These are phyloP conservation scores for Suhomyces atakaporum DNA, from an alignment of 1,139 yeast genomes.

Conservation along the genomic window DNA sequence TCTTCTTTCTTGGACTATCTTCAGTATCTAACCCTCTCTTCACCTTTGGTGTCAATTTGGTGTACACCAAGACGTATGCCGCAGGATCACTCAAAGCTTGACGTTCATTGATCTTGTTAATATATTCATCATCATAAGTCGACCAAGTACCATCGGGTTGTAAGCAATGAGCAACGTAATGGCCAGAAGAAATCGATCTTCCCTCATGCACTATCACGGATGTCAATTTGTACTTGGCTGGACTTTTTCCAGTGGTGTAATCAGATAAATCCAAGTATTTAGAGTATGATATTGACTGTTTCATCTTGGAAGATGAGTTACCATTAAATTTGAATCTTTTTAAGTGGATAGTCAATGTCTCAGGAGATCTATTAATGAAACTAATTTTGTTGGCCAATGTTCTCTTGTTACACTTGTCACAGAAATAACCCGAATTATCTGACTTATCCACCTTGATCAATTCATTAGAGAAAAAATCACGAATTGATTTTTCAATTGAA, in stretches of 20 bases:
- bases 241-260: constrained; percentile 51
- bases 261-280: constrained; percentile 70
- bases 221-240: constrained; percentile 70
- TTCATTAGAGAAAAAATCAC: constrained; percentile 82
- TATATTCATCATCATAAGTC: constrained; percentile 89
- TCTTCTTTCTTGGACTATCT: constrained; percentile 14
- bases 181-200: constrained; percentile 89
- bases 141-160: constrained; percentile 94
- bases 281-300: constrained; percentile 82
- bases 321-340: constrained; percentile 91
- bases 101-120: constrained; percentile 69
- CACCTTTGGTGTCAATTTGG: constrained; percentile 61
- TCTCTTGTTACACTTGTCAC: constrained; percentile 80
- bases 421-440: constrained; percentile 71
- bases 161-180: constrained; percentile 85
- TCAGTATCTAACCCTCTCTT: constrained; percentile 13
- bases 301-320: constrained; percentile 73
- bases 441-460: constrained; percentile 63
- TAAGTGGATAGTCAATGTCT: constrained; percentile 80
- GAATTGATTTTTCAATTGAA: constrained; percentile 71
- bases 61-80: constrained; percentile 86
- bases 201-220: constrained; percentile 95
- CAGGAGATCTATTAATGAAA: constrained; percentile 81
- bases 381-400: constrained; percentile 79
- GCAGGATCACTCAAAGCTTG: constrained; percentile 80